These are phyloP conservation scores for Claviceps capensis DNA, from an alignment of 2,329 filamentous ascomycete species.

Conservation along the genomic window DNA sequence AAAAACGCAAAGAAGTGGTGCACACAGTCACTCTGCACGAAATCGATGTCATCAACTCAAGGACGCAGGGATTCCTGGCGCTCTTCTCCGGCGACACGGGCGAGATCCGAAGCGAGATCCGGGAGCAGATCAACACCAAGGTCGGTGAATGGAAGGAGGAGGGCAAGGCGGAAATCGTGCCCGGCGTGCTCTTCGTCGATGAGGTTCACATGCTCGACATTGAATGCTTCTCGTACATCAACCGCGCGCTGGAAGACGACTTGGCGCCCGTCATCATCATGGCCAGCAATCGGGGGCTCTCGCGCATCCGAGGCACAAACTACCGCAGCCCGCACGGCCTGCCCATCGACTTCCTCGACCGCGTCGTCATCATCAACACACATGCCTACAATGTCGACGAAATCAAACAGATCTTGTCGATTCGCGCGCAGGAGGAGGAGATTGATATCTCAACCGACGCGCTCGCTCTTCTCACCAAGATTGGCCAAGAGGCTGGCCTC, in stretches of 20 bases:
- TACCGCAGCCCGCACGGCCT: slow-evolving; percentile 89
- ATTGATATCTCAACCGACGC: slow-evolving; percentile 84
- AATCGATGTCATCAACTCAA: slow-evolving; percentile 98
- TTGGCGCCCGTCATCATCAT: slow-evolving; percentile 97
- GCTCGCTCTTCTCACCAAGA: slow-evolving; percentile 85
- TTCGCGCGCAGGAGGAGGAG: slow-evolving; percentile 91
- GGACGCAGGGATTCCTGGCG: slow-evolving; percentile 94
- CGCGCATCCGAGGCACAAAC: slow-evolving; percentile 83
- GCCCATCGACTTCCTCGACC: slow-evolving; percentile 89
- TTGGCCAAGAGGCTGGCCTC: slow-evolving; percentile 81
- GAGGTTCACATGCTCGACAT: slow-evolving; percentile 99
- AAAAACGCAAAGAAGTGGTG: slow-evolving; percentile 92
- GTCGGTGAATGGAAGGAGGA: slow-evolving; percentile 99
- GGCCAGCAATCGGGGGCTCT: slow-evolving; percentile 90
- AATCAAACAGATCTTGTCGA: slow-evolving; percentile 81
- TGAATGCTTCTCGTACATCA: slow-evolving; percentile 97
- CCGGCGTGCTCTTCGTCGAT: slow-evolving; percentile 93
- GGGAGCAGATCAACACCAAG: slow-evolving; percentile 98
- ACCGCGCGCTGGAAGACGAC: slow-evolving; percentile 88
- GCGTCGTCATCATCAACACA: slow-evolving; percentile 92
- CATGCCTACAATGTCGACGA: slow-evolving; percentile 71
- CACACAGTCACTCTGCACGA: slow-evolving; percentile 96
- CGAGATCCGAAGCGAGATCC: slow-evolving; percentile 92
- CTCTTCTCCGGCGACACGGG: slow-evolving; percentile 97
- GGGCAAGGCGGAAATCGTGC: slow-evolving; percentile 95